A percentile compares a stretch with the other conserved stretches of the same genome.
Conservation (phyloP, 768 basidiomycete species). For the Tricholoma sp. region DNA sequence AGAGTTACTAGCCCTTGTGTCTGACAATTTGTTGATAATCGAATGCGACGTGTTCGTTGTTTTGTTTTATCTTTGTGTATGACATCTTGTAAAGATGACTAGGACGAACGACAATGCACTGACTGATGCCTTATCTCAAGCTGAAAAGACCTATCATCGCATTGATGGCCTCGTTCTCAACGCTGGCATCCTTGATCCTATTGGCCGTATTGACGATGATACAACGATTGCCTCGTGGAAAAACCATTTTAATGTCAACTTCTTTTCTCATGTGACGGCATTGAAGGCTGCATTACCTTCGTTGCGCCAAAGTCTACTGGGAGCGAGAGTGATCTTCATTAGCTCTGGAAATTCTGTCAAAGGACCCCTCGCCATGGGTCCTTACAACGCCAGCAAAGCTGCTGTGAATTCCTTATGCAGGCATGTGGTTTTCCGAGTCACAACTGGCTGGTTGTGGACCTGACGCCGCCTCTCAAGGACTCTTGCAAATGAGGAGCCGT, state of each 20-base stretch:
- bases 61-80: slow-evolving; percentile 3
- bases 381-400: slow-evolving; percentile 82
- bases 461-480: slow-evolving; percentile 44
- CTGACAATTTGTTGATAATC: slow-evolving; percentile 45
- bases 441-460: too few species aligned
- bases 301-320: slow-evolving; percentile 51
- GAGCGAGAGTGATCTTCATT: slow-evolving; percentile 72
- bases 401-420: slow-evolving; percentile 84
- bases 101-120: slow-evolving; percentile 59
- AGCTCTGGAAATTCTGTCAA: slow-evolving; percentile 82
- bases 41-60: slow-evolving; percentile 73
- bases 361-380: slow-evolving; percentile 66
- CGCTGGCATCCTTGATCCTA: slow-evolving; percentile 72
- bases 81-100: slow-evolving; percentile 8
- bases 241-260: slow-evolving; percentile 76
- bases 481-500: slow-evolving; percentile 78
- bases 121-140: slow-evolving; percentile 49
- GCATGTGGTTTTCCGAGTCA: slow-evolving; percentile 28
- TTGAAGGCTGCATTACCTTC: slow-evolving; percentile 63
- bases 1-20: slow-evolving; percentile 53
- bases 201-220: slow-evolving; percentile 52
- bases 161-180: slow-evolving; percentile 82
- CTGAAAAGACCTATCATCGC: slow-evolving; percentile 47
- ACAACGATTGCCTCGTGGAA: slow-evolving; percentile 59
- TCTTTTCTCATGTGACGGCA: slow-evolving; percentile 77